phyloP scores from a whole-genome alignment of 75 land plant species.

The Pinus taeda region DNA sequence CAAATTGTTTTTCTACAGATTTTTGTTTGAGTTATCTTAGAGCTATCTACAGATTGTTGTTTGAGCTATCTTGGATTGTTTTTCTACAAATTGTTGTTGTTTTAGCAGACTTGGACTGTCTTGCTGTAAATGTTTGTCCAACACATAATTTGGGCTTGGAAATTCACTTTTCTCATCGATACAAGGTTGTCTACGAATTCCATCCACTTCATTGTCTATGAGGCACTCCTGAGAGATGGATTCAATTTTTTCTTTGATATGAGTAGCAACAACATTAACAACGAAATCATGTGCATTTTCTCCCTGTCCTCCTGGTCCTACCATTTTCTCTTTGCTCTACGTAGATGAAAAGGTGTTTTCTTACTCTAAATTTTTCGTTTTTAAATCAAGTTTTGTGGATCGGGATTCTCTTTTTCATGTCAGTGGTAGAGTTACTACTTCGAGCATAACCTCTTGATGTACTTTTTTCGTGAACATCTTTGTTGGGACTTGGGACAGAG shows the following conservation, averaged over 20 bases:
- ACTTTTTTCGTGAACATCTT: neutral
- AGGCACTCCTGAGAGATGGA: neutral
- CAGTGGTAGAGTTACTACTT: neutral
- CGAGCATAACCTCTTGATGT: neutral
- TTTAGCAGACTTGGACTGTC: constrained; percentile 3
- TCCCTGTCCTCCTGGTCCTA: neutral
- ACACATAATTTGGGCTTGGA: constrained; percentile 4
- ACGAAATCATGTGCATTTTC: neutral
- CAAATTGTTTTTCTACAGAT: too few species aligned
- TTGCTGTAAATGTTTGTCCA: neutral
- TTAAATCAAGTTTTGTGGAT: neutral
- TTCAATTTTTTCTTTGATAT: neutral
- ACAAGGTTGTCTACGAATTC: neutral
- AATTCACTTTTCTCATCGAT: constrained; percentile 2
- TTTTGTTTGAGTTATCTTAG: too few species aligned
- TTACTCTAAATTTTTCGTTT: neutral
- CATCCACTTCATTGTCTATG: neutral
- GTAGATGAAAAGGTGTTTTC: neutral
- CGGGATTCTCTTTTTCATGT: neutral
- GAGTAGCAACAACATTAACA: neutral
- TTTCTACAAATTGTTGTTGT: too few species aligned
- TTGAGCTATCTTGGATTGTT: too few species aligned
- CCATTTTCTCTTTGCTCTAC: neutral
- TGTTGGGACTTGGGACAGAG: neutral
- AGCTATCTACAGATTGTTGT: too few species aligned